These are phyloP conservation scores for Coniochaeta sp. DNA, from an alignment of 2,329 filamentous ascomycete genomes.

Conservation along the genomic window DNA sequence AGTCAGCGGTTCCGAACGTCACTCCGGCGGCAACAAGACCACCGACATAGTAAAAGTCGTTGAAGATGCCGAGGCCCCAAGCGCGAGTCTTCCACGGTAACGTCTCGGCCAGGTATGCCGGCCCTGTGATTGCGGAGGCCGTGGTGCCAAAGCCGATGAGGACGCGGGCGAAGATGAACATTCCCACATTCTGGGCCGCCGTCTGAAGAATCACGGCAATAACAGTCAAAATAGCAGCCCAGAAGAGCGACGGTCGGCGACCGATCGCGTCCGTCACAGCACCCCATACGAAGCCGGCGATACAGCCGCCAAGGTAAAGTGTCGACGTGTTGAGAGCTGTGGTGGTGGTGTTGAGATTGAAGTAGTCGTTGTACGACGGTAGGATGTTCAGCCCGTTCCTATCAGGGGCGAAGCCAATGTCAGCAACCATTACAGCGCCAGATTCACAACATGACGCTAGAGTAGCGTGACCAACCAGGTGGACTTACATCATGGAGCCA, in stretches of 20 bases:
- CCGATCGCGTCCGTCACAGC: conserved; percentile 26
- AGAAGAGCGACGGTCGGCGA: conserved; percentile 19
- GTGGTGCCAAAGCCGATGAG: conserved; percentile 29
- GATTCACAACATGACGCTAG: neutral
- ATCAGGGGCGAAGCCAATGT: neutral
- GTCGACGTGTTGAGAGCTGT: neutral
- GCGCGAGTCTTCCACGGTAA: conserved; percentile 5
- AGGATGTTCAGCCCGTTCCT: conserved; percentile 4
- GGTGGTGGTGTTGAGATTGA: conserved; percentile 2
- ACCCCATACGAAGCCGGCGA: neutral
- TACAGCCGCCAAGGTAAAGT: conserved; percentile 1
- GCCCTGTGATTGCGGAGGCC: neutral
- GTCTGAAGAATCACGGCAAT: conserved; percentile 32
- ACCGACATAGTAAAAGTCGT: conserved; percentile 23
- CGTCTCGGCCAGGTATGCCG: conserved; percentile 3
- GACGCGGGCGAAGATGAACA: conserved; percentile 32
- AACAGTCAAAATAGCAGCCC: conserved; percentile 21
- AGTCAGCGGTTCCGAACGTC: conserved; percentile 31
- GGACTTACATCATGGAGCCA: conserved; percentile 3
- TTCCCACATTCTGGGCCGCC: conserved; percentile 33
- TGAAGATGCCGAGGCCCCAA: conserved; percentile 18
- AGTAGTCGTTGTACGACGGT: conserved; percentile 2
- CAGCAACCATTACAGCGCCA: neutral
- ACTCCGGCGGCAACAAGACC: conserved; percentile 35
- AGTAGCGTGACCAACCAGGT: neutral